A percentile compares a stretch with the other conserved stretches of the same genome.
Conservation (phyloP, 306 rosid genomes). For the Citrullus amarus region DNA sequence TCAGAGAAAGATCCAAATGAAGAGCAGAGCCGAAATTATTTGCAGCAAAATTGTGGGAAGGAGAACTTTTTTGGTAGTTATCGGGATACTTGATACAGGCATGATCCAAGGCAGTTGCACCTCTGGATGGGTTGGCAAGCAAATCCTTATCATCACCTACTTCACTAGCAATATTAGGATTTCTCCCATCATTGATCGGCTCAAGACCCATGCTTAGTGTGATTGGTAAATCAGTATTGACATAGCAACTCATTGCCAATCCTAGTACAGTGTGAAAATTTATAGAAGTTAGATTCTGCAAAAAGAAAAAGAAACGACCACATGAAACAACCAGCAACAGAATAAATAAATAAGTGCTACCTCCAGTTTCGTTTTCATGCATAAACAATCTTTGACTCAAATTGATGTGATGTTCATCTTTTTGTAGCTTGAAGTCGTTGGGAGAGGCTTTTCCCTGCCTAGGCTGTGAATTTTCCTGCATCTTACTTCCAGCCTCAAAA, state of each 20-base stretch:
- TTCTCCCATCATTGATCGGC: conserved; percentile 27
- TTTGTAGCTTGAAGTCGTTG: conserved; percentile 29
- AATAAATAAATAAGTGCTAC: conserved; percentile 24
- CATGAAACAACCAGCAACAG: conserved; percentile 1
- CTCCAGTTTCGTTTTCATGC: conserved; percentile 38
- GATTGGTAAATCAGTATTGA: conserved; percentile 28
- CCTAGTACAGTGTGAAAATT: conserved; percentile 25
- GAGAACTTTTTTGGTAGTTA: conserved; percentile 28
- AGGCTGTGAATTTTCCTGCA: conserved; percentile 35
- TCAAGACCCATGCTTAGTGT: conserved; percentile 26
- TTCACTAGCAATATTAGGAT: conserved; percentile 31
- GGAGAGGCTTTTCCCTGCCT: conserved; percentile 28
- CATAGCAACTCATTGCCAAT: conserved; percentile 17
- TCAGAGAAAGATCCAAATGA: conserved; percentile 76
- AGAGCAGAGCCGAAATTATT: conserved; percentile 42
- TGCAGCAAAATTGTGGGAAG: conserved; percentile 37
- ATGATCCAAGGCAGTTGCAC: conserved; percentile 60
- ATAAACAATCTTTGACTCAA: conserved; percentile 22
- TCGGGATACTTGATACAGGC: conserved; percentile 32
- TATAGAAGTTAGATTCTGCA: conserved; percentile 19
- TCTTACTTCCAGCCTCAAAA: conserved; percentile 57
- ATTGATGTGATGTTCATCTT: conserved; percentile 26
- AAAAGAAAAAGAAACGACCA: neutral
- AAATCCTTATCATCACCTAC: conserved; percentile 42
- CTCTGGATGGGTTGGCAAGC: conserved; percentile 39